These are phyloP conservation scores for Malus hybrid DNA, from an alignment of 331 rosid genomes.

Conservation along the genomic window DNA sequence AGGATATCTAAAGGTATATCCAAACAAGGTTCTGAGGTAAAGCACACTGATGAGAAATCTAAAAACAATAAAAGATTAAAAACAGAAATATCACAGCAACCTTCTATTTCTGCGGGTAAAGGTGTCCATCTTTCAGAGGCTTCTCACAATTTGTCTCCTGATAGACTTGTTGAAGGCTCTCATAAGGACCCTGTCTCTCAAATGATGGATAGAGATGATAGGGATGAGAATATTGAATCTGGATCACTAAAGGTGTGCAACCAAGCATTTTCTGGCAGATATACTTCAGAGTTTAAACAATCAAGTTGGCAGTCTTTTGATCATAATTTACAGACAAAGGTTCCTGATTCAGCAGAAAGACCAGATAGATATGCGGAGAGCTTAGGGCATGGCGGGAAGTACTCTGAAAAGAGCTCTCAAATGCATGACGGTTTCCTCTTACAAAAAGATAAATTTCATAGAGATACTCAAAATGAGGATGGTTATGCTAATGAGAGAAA, in stretches of 20 bases:
- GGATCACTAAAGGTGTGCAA: constrained; percentile 50
- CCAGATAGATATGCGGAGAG: constrained; percentile 46
- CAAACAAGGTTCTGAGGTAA: constrained; percentile 54
- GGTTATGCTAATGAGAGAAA: constrained; percentile 43
- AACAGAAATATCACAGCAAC: constrained; percentile 31
- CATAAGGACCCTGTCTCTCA: constrained; percentile 36
- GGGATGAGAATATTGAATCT: constrained; percentile 42
- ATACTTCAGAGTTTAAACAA: constrained; percentile 48
- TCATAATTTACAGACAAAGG: constrained; percentile 38
- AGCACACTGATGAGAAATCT: constrained; percentile 40
- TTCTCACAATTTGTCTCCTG: constrained; percentile 47
- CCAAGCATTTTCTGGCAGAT: constrained; percentile 48
- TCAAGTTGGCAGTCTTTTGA: constrained; percentile 48
- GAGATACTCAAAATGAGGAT: constrained; percentile 46
- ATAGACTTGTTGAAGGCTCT: constrained; percentile 44
- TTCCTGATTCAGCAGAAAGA: constrained; percentile 44
- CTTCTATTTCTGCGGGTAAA: constrained; percentile 41
- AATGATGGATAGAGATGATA: constrained; percentile 41
- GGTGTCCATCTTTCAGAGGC: constrained; percentile 38
- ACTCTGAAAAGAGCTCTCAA: constrained; percentile 46
- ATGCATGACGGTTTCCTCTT: constrained; percentile 32
- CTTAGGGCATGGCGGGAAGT: constrained; percentile 41
- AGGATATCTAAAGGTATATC: constrained; percentile 49
- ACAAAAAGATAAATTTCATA: constrained; percentile 43
- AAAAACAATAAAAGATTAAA: constrained; percentile 53